Evolutionary conservation across 129 eudicot genomes (phyloP).

Genomic region (Helianthus annuus): HanXRQr2.0-SUNRISE NC_035448.2:169177837-169178336

Average conservation of each 20-base stretch:
- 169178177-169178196: constrained; percentile 9
- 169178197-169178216: not conserved
- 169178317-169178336: not conserved
- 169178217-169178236: constrained; percentile 15
- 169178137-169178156: no score
- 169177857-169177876: not conserved
- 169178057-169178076: no score
- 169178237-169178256: constrained; percentile 10
- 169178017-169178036: no score
- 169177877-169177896: not conserved
- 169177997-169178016: no score
- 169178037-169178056: no score
- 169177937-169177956: constrained; percentile 27
- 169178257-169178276: constrained; percentile 8
- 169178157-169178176: not conserved
- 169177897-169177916: not conserved
- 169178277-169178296: not conserved
- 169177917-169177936: constrained; percentile 1
- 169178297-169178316: constrained; percentile 7
- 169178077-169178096: no score
- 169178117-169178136: no score
- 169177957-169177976: no score
- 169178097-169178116: no score
- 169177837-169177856: not conserved
- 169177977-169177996: no score